Conservation (phyloP, 2,329 filamentous ascomycete genomes). For the Cytospora mali region DNA sequence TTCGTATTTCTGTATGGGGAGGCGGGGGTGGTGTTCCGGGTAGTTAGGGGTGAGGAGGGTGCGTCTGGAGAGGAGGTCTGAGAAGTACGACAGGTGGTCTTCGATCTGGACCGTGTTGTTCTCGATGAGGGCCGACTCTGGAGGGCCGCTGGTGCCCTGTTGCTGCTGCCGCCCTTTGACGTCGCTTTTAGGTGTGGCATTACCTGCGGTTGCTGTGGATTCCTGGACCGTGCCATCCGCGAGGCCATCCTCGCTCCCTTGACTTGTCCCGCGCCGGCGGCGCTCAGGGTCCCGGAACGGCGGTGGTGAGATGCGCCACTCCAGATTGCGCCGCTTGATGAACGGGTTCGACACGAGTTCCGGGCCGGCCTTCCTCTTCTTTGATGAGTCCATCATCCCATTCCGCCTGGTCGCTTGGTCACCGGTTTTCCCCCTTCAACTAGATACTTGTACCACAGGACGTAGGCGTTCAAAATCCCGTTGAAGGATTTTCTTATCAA, state of each 20-base stretch:
- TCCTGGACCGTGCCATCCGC: background rate
- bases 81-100: constrained; percentile 46
- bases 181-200: background rate
- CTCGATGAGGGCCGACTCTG: constrained; percentile 44
- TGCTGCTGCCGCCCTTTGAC: background rate
- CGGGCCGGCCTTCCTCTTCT: constrained; percentile 33
- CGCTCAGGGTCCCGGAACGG: constrained; percentile 34
- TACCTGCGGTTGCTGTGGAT: background rate
- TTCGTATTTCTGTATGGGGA: constrained; percentile 41
- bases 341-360: constrained; percentile 48
- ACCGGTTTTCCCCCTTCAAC: background rate
- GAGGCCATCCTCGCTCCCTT: no score
- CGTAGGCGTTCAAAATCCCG: no score
- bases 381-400: constrained; percentile 21
- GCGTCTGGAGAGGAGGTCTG: constrained; percentile 36
- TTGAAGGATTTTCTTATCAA: no score
- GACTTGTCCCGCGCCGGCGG: constrained; percentile 13
- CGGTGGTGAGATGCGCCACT: constrained; percentile 38
- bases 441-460: background rate
- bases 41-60: constrained; percentile 33
- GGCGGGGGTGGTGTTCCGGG: constrained; percentile 33
- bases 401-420: constrained; percentile 8
- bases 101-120: constrained; percentile 41
- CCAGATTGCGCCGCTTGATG: constrained; percentile 50
- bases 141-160: background rate